These are phyloP conservation scores for Claviceps purpurea DNA, from an alignment of 2,329 filamentous ascomycete species.

Conservation along the genomic window DNA sequence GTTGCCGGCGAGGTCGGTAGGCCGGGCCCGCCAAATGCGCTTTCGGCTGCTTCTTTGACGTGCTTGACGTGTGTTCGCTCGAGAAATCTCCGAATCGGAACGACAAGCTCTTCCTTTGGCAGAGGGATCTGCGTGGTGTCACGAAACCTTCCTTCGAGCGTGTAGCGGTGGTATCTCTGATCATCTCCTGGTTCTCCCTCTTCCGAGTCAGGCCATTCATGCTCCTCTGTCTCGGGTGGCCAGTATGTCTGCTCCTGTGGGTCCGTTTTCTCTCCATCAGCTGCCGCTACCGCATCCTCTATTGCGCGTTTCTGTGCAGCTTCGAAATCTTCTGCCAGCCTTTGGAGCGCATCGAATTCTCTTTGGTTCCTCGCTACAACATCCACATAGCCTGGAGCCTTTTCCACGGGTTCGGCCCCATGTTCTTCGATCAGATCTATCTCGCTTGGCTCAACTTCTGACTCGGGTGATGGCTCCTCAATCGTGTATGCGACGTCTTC, in stretches of 20 bases:
- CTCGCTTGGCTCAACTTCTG: constrained; percentile 4
- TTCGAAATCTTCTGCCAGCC: constrained; percentile 45
- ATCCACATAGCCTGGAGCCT: constrained; percentile 27
- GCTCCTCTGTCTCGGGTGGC: constrained; percentile 18
- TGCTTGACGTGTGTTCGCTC: constrained; percentile 59
- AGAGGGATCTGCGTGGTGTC: constrained; percentile 61
- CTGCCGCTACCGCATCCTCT: constrained; percentile 12
- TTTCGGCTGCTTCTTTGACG: constrained; percentile 56
- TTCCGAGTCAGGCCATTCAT: constrained; percentile 9
- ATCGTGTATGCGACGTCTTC: constrained; percentile 46
- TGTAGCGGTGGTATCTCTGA: constrained; percentile 59
- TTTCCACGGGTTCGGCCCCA: constrained; percentile 15
- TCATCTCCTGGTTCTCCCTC: constrained; percentile 20
- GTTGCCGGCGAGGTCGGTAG: constrained; percentile 68
- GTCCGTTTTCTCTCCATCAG: constrained; percentile 13
- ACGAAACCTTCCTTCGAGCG: constrained; percentile 57
- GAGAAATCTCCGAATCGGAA: constrained; percentile 58
- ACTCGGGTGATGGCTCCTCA: constrained; percentile 5
- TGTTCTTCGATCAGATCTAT: constrained; percentile 8
- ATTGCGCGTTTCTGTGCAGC: constrained; percentile 22
- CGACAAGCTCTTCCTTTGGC: constrained; percentile 54
- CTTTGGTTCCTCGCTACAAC: constrained; percentile 38
- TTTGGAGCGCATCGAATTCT: constrained; percentile 41
- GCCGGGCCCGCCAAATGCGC: constrained; percentile 60
- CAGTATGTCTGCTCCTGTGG: constrained; percentile 14